Base-by-base conservation (phyloP, 805 yeast genomes). In the Schizosaccharomyces osmophilus region DNA sequence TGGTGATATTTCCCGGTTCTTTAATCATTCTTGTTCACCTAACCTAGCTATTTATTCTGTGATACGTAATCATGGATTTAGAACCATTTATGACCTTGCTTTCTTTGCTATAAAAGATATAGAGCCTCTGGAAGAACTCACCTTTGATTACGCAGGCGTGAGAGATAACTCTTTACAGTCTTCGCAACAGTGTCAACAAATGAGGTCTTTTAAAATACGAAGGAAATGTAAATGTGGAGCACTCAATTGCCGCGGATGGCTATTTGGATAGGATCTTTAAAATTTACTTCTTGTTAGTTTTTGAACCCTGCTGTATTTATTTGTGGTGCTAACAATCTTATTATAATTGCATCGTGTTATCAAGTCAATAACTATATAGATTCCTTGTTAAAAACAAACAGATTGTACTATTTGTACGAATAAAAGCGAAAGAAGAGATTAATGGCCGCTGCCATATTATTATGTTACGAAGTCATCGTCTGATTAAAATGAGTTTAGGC, bases 21-120 rank as follows among this genome's bases (percentile, higher is more conserved):
- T 62, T n/a, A 64, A 64, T 42, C 65, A 64, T 41, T 64, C 65
- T 8, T 64, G 65, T 51, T 62, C 57, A 4, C 63, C 65, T 11
- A 64, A 64, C 32, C 17, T 64, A 43, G 59, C 59, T 13, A 39
- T 60, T 22, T 61, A 59, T 24, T 22, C 59, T n/a, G 64, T 62
- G 6, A 48, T 61, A 17, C 54, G 61, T 15, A 51, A 58, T 29
- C 48, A 48, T 15, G 48, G 42, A 6, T 13, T 31, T 48, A 19
- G 41, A 26, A 41, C 48, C 11, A 19, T 62, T 22, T 63, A 63
- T 24, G 60, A 61, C 36, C 59, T 63, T n/a, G 65, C 64, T 5
- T 61, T 64, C 22, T 64, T 63, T 24, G 62, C 64, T n/a, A 31
- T 36, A 22, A 26, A 60, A 13, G 63, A 63, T 43, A 62, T 64